Conservation (phyloP, 208 protist genomes). For the Angomonas deanei region DNA sequence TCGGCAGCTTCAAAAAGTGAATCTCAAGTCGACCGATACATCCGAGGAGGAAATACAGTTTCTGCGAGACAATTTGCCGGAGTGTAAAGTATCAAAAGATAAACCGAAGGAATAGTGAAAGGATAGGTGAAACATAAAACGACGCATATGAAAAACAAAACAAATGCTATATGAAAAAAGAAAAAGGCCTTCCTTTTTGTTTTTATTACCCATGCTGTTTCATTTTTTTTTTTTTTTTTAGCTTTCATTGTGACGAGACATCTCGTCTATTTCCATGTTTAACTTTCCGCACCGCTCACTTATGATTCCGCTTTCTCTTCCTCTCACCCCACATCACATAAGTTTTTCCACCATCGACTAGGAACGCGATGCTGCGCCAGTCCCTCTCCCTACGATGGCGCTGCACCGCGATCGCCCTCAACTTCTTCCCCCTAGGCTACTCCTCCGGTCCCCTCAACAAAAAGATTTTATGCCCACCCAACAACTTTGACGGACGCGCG, state of each 20-base stretch:
- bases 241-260: not conserved
- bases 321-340: not conserved
- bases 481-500: conserved; percentile 57
- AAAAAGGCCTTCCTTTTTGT: conserved; percentile 6
- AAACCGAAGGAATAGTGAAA: conserved; percentile 7
- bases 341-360: not conserved
- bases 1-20: conserved; percentile 18
- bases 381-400: conserved; percentile 6
- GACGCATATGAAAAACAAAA: too few species aligned
- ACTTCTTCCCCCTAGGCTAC: conserved; percentile 75
- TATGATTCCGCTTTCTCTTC: not conserved
- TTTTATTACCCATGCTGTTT: not conserved
- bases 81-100: conserved; percentile 19
- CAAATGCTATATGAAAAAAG: too few species aligned
- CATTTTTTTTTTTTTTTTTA: not conserved
- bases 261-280: not conserved
- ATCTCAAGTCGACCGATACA: conserved; percentile 23
- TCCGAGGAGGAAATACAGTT: conserved; percentile 15
- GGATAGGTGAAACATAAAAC: not conserved
- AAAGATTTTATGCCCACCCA: conserved; percentile 39
- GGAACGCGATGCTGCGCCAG: not conserved
- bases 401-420: conserved; percentile 21
- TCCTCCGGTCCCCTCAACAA: conserved; percentile 62
- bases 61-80: conserved; percentile 12
- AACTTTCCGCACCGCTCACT: not conserved